These are phyloP conservation scores for Penicillium concentricum DNA, from an alignment of 2,329 filamentous ascomycete genomes.

Conservation along the genomic window DNA sequence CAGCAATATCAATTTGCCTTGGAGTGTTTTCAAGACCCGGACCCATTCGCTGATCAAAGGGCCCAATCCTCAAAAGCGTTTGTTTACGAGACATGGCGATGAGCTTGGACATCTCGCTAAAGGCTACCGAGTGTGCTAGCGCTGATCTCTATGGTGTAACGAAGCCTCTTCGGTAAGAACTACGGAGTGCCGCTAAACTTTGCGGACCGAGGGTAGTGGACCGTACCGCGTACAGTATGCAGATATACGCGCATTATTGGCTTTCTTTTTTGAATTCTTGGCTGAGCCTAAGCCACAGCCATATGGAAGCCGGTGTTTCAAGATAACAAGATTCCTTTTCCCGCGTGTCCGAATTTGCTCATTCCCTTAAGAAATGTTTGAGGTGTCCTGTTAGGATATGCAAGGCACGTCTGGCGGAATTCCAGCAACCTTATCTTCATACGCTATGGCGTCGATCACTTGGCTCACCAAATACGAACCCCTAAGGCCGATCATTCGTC, in stretches of 20 bases:
- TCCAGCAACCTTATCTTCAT: slow-evolving; percentile 23
- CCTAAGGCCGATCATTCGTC: slow-evolving; percentile 1
- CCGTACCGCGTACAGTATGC: slow-evolving; percentile 13
- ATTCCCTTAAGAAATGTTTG: slow-evolving; percentile 20
- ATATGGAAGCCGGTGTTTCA: slow-evolving; percentile 23
- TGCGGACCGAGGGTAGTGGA: slow-evolving; percentile 8
- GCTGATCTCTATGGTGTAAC: not conserved
- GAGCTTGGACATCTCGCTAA: not conserved
- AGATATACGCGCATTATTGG: not conserved
- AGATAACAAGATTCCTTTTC: slow-evolving; percentile 19
- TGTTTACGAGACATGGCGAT: not conserved
- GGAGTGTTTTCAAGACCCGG: not conserved
- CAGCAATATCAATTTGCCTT: not conserved
- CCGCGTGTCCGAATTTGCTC: slow-evolving; percentile 10
- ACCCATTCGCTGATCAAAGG: not conserved
- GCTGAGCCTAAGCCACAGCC: slow-evolving; percentile 17
- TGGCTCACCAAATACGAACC: not conserved
- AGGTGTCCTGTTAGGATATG: slow-evolving; percentile 17
- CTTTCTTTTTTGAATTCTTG: not conserved
- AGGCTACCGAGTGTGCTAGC: not conserved
- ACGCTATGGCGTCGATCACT: slow-evolving; percentile 15
- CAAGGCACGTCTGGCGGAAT: slow-evolving; percentile 23
- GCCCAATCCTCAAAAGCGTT: not conserved
- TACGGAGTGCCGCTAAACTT: not conserved
- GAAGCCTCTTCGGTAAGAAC: not conserved